Evolutionary conservation across 306 rosid genomes (phyloP).

Genomic region (Castanea sativa): DNA sequence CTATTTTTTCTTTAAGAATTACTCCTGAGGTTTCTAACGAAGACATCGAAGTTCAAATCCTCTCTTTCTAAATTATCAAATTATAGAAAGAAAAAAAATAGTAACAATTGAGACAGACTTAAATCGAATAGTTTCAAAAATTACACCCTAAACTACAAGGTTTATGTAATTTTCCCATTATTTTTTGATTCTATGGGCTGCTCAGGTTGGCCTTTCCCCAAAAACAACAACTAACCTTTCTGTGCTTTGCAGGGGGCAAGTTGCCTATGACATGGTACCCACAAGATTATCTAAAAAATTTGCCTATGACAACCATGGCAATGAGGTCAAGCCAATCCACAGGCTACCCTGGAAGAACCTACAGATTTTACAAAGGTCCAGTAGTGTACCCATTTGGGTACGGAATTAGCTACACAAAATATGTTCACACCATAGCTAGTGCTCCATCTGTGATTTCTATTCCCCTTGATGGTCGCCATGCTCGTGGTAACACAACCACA

Average conservation of each 20-base stretch:
- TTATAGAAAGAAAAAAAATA: no score
- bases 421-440: conserved; percentile 48
- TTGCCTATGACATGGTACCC: conserved; percentile 95
- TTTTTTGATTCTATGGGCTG: no score
- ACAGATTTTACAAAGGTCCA: conserved; percentile 74
- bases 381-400: conserved; percentile 81
- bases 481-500: conserved; percentile 20
- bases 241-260: conserved; percentile 55
- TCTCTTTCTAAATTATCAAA: no score
- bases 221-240: background rate
- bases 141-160: no score
- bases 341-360: conserved; percentile 83
- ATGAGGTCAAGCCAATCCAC: conserved; percentile 52
- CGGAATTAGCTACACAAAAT: conserved; percentile 61
- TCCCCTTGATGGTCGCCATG: conserved; percentile 52
- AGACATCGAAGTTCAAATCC: no score
- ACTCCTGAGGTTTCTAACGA: no score
- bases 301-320: conserved; percentile 84
- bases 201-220: background rate
- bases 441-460: conserved; percentile 55
- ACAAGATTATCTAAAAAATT: conserved; percentile 53
- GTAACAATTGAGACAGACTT: no score
- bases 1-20: no score
- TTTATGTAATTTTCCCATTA: no score
- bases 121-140: no score